Evolutionary conservation across 345 rosid species (phyloP), one percentile per base, ranked within the genome.

Genomic region (Balakata baccata): DNA sequence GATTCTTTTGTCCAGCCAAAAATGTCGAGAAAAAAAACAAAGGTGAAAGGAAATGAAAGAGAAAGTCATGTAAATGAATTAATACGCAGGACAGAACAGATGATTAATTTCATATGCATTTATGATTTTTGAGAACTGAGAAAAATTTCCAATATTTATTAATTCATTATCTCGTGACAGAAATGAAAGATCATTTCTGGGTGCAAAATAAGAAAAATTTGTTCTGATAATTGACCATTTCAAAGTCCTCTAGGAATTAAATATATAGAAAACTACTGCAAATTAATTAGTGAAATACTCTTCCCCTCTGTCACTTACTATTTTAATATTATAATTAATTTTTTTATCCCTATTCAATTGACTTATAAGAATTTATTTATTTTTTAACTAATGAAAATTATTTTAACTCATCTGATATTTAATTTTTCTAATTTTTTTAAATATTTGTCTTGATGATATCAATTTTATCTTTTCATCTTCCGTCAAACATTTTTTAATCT

Each of bases 221-320:
- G 34, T 29, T 29, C 34, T 29, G 2, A 29, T 29, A 29, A 29
- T 47, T 72, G 68, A 72, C 68, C 68, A 72, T 72, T 72, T 62
- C 68, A 60, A 47, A 16, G 49, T 25, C 50, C 37, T 11, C 43
- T 34, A 5, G 47, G 7, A 57, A 57, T 17, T 47, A 61, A 61
- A 46, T 46, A 18, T 23, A 39, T 10, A 45, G 3, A 71, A 52
- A 3, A 11, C 18, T 29, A 3, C 29, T 14, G 4, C 10, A 12
- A 5, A 29, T 29, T 29, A n/a, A 6, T 34, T 12, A 37, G 37
- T 13, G 65, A 61, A 7, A 17, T n/a, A n/a, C n/a, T n/a, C n/a
- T n/a, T n/a, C n/a, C n/a, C n/a, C n/a, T n/a, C n/a, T n/a, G n/a
- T n/a, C n/a, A n/a, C 34, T 29, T 29, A 29, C 1, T 29, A 29